Conservation (phyloP, 768 basidiomycete genomes). For the Lanmaoa rubissima region DNA sequence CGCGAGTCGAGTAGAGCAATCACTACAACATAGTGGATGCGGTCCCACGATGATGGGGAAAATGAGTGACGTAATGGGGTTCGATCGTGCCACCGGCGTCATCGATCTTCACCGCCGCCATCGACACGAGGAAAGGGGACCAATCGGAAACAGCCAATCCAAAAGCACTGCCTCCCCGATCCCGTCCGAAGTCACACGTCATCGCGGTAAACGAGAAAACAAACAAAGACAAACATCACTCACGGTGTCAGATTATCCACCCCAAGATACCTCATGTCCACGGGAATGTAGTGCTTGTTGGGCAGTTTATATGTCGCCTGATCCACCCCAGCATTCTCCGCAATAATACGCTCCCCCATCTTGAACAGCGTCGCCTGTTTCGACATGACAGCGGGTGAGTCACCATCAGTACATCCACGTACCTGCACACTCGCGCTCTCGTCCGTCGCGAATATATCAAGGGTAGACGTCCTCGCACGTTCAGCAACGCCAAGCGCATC, state of each 20-base stretch:
- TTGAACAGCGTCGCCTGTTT: slow-evolving; percentile 86
- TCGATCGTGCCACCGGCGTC: slow-evolving; percentile 29
- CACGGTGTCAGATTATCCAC: slow-evolving; percentile 71
- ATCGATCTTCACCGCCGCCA: slow-evolving; percentile 25
- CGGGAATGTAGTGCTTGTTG: slow-evolving; percentile 94
- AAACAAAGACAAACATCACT: slow-evolving; percentile 22
- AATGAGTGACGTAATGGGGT: slow-evolving; percentile 22
- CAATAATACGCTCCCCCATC: slow-evolving; percentile 75
- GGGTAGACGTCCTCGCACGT: slow-evolving; percentile 58
- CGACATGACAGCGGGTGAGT: neutral
- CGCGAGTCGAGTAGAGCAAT: too few relatives aligned
- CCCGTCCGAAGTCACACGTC: slow-evolving; percentile 20
- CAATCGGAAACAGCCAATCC: slow-evolving; percentile 11
- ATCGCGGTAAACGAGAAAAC: neutral
- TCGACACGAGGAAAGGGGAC: neutral
- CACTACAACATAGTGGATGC: neutral
- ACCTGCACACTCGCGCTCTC: slow-evolving; percentile 94
- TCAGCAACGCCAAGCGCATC: slow-evolving; percentile 52
- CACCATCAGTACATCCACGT: slow-evolving; percentile 12
- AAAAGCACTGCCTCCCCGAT: slow-evolving; percentile 2
- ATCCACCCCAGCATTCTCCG: slow-evolving; percentile 58
- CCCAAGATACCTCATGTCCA: slow-evolving; percentile 73
- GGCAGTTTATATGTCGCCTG: slow-evolving; percentile 74
- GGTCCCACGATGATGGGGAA: slow-evolving; percentile 15
- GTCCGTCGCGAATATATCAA: slow-evolving; percentile 82